Evolutionary conservation across 2,329 filamentous ascomycete species (phyloP).

Genomic region (Paecilomyces dactylethromorphus): DNA sequence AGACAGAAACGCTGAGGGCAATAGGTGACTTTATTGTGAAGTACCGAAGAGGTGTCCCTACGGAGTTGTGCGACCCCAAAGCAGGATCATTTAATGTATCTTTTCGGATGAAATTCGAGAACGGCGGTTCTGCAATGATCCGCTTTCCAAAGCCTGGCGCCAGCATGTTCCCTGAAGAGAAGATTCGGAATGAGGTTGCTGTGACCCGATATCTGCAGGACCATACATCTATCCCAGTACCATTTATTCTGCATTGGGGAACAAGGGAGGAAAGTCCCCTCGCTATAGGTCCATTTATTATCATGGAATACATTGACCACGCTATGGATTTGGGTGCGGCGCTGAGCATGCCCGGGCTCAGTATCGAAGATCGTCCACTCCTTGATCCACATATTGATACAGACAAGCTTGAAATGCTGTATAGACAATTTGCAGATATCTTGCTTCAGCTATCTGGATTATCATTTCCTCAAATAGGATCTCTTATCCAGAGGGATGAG

Average conservation of each 20-base stretch:
- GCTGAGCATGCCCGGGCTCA: slow-evolving; percentile 16
- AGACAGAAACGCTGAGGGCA: slow-evolving; percentile 1
- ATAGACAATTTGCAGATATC: slow-evolving; percentile 30
- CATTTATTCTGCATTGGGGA: slow-evolving; percentile 6
- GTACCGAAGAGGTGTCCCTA: slow-evolving; percentile 7
- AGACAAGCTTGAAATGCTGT: slow-evolving; percentile 25
- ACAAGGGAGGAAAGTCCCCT: slow-evolving; percentile 5
- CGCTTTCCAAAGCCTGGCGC: slow-evolving; percentile 12
- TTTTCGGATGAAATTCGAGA: slow-evolving; percentile 14
- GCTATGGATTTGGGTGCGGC: slow-evolving; percentile 8
- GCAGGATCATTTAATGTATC: slow-evolving; percentile 12
- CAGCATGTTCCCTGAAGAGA: slow-evolving; percentile 22
- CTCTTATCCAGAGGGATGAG: too few relatives aligned
- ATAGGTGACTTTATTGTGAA: slow-evolving; percentile 9
- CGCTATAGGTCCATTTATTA: slow-evolving; percentile 18
- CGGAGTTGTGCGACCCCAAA: slow-evolving; percentile 4
- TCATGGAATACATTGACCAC: slow-evolving; percentile 17
- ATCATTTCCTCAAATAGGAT: slow-evolving; percentile 16
- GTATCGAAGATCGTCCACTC: slow-evolving; percentile 16
- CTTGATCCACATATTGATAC: slow-evolving; percentile 25
- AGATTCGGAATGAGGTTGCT: slow-evolving; percentile 22
- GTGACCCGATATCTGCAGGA: slow-evolving; percentile 10
- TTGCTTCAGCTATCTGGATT: slow-evolving; percentile 26
- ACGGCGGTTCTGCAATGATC: slow-evolving; percentile 11
- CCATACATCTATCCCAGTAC: slow-evolving; percentile 10